Evolutionary conservation across 2,329 filamentous ascomycete genomes (phyloP), one percentile per base, ranked within the genome.

Genomic region (Aspergillus japonicus): DNA sequence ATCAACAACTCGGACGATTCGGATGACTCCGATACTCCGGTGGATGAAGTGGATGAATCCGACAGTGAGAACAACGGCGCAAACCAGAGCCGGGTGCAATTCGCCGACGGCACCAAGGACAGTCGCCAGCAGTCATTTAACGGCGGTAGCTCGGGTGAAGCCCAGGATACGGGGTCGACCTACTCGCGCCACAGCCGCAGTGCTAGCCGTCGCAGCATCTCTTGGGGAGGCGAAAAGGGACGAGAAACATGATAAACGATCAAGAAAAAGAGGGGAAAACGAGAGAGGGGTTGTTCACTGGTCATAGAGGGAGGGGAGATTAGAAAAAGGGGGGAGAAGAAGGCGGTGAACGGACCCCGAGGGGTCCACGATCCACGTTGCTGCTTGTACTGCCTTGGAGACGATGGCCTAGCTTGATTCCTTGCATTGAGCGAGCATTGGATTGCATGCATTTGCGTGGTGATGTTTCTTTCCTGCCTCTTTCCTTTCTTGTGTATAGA

Each of bases 61-160:
- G 70, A 69, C 12, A 68, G 65, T 47, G 69, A 71, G 19, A 67
- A 68, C 12, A 64, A 66, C 8, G 63, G 62, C 65, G 5, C 67
- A 63, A 23, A 59, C 62, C 21, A 53, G 56, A 66, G 69, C 42
- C 75, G 71, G 54, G 61, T 76, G 14, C 71, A 73, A 35, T 74
- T 77, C 51, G 73, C 73, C 1, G 73, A 75, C 54, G 69, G 66
- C 2, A 67, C 69, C 14, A 69, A 68, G 42, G 65, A 70, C 7
- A 69, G 63, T 14, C 67, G 64, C 14, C 26, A 47, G 31, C 53
- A 55, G 42, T 47, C 47, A n/a, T 55, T 47, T 10, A 44, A 26
- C 11, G 42, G 29, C 1, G 47, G 12, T 19, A 14, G 35, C n/a
- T 47, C 24, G 5, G 23, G 53, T 14, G 42, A 55, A 19, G 53